Conservation (phyloP, 2,329 filamentous ascomycete genomes). For the Fusarium xyrophilum region DNA sequence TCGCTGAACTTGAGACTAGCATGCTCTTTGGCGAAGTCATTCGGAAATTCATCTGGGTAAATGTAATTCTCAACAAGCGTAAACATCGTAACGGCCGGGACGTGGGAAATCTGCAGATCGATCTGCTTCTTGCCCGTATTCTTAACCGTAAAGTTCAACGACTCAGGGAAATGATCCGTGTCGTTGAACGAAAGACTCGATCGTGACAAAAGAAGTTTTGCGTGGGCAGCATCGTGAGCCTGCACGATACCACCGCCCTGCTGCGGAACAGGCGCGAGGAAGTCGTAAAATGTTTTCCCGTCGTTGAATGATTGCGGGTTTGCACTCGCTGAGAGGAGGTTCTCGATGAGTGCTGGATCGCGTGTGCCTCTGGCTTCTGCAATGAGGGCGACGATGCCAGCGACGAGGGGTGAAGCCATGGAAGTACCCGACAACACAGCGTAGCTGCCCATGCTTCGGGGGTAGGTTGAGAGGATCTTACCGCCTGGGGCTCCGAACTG, state of each 20-base stretch:
- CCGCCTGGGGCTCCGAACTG: conserved; percentile 64
- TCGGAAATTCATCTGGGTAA: conserved; percentile 54
- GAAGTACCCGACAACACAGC: conserved; percentile 63
- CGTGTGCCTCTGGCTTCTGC: conserved; percentile 59
- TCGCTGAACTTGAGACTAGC: conserved; percentile 54
- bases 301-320: conserved; percentile 59
- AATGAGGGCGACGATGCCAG: conserved; percentile 62
- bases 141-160: conserved; percentile 60
- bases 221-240: conserved; percentile 64
- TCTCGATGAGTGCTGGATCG: conserved; percentile 58
- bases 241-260: conserved; percentile 68
- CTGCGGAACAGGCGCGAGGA: conserved; percentile 63
- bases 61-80: conserved; percentile 49
- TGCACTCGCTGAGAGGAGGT: conserved; percentile 57
- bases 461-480: conserved; percentile 65
- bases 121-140: conserved; percentile 59
- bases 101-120: conserved; percentile 60
- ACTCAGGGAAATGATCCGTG: conserved; percentile 60
- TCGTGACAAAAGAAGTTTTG: conserved; percentile 59
- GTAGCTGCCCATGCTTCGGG: conserved; percentile 54
- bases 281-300: conserved; percentile 45
- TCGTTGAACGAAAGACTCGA: conserved; percentile 71
- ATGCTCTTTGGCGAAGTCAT: conserved; percentile 50
- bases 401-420: conserved; percentile 65
- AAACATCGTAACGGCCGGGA: conserved; percentile 61